Evolutionary conservation across 306 rosid species (phyloP), one percentile per base, ranked within the genome.

Genomic region (Elaeagnus macrophylla): DNA sequence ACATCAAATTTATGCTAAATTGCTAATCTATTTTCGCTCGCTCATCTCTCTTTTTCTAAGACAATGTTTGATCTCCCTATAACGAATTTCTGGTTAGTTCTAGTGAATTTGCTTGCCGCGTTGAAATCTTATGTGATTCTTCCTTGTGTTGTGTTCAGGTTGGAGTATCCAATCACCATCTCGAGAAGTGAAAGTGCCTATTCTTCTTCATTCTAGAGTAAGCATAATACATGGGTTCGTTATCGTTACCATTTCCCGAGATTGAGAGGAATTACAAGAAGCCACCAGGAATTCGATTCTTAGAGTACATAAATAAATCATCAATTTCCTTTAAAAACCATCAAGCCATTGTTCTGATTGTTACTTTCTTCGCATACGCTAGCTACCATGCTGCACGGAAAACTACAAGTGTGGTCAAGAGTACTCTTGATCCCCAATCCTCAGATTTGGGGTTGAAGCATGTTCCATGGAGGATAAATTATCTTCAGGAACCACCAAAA

Each of bases 321-420:
- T 75, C 75, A 6, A 51, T 87, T 72, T 93, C 99, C 52, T 87
- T 64, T 78, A 84, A 79, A 77, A 75, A 89, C 59, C 82, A 87
- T 73, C 99, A 93, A 75, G 77, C 64, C 44, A 75, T 88, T 13
- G 96, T 93, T 74, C 65, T 93, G 48, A 61, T 87, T 51, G 78
- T 87, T 25, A 93, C 99, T 12, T 93, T 93, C 71, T 38, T 93
- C 1, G 95, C 99, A 16, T 93, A 93, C 49, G 72, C 99, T 32
- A 82, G 91, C 68, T 87, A 87, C 62, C 99, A 93, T 54, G 96
- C 99, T 9, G 81, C 99, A 11, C 43, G 99, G 57, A 93, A 93
- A 76, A 87, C 99, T 44, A 84, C 95, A 1, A 93, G 99, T 52
- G 77, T 93, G 62, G 93, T 93, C 10, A 87, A 93, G 80, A 93